A percentile compares a stretch with the other conserved stretches of the same genome.
Conservation (phyloP, 352 stramenopile genomes). For the Globisporangium parvum region DNA sequence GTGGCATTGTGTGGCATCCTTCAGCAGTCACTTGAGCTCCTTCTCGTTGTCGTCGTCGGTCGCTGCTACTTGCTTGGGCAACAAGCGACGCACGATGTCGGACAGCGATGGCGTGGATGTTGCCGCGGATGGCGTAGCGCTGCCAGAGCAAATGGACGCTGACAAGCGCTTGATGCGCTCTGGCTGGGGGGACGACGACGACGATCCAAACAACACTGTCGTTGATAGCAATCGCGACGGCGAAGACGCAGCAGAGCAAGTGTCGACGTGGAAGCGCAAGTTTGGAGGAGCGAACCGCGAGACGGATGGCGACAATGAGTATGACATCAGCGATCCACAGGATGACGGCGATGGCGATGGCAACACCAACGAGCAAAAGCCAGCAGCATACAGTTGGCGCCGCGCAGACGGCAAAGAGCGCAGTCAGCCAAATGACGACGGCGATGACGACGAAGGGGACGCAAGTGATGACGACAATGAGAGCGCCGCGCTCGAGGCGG, state of each 20-base stretch:
- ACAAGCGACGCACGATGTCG: constrained; percentile 9
- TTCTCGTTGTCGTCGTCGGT: too few species aligned
- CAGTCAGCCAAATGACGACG: constrained; percentile 16
- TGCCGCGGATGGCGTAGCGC: not conserved
- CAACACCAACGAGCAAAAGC: constrained; percentile 12
- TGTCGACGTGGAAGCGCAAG: constrained; percentile 6
- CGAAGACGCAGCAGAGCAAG: constrained; percentile 4
- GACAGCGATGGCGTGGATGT: constrained; percentile 1
- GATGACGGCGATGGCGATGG: constrained; percentile 16
- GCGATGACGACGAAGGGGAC: constrained; percentile 17
- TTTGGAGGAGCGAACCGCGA: constrained; percentile 1
- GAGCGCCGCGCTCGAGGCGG: constrained; percentile 8
- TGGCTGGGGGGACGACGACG: constrained; percentile 19
- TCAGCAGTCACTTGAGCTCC: too few species aligned
- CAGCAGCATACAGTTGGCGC: constrained; percentile 55
- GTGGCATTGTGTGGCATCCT: too few species aligned
- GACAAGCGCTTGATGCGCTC: constrained; percentile 21
- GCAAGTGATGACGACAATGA: constrained; percentile 28
- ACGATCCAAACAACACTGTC: constrained; percentile 3
- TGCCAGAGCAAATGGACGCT: not conserved
- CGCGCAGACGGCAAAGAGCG: constrained; percentile 41
- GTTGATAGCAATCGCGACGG: not conserved
- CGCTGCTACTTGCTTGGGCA: not conserved
- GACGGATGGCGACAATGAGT: not conserved
- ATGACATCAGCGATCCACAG: constrained; percentile 14